phyloP scores from a whole-genome alignment of 305 asterid species.

The Ajuga reptans region DNA sequence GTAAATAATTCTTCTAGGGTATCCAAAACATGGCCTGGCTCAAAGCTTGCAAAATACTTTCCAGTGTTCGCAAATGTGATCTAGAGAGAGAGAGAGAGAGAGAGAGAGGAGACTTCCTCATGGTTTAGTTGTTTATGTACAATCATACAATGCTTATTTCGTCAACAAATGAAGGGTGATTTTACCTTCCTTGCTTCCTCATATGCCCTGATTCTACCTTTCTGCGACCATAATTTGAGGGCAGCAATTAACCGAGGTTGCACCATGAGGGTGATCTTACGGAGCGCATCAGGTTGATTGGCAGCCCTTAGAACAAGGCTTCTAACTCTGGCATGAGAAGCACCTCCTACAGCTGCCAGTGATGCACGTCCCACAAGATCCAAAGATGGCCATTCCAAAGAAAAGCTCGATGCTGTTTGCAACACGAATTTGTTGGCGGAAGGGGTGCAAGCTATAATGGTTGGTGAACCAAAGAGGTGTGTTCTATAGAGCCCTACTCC shows the following conservation, averaged over 20 bases:
- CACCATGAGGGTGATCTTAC: conserved; percentile 33
- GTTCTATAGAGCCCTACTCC: conserved; percentile 43
- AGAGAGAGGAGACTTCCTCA: background rate
- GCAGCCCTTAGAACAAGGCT: conserved; percentile 29
- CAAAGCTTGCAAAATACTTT: conserved; percentile 41
- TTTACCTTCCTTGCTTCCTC: conserved; percentile 40
- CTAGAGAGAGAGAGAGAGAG: conserved; percentile 11
- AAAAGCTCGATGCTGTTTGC: conserved; percentile 27
- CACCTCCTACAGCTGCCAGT: conserved; percentile 32
- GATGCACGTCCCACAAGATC: conserved; percentile 40
- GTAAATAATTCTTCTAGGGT: conserved; percentile 27
- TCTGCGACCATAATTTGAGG: conserved; percentile 36
- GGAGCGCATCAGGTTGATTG: conserved; percentile 46
- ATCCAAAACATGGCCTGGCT: conserved; percentile 36
- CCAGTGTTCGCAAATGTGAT: conserved; percentile 38
- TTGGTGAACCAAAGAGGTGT: conserved; percentile 43
- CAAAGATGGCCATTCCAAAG: conserved; percentile 23
- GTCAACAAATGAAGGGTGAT: background rate
- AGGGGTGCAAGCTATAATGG: conserved; percentile 38
- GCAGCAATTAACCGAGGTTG: conserved; percentile 40
- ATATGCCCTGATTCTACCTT: conserved; percentile 30
- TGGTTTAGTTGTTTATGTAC: no score
- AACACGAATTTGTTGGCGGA: conserved; percentile 36
- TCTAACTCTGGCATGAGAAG: conserved; percentile 39
- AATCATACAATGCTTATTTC: background rate